Evolutionary conservation across 805 yeast genomes (phyloP).

Genomic region (Candida germanica): DNA sequence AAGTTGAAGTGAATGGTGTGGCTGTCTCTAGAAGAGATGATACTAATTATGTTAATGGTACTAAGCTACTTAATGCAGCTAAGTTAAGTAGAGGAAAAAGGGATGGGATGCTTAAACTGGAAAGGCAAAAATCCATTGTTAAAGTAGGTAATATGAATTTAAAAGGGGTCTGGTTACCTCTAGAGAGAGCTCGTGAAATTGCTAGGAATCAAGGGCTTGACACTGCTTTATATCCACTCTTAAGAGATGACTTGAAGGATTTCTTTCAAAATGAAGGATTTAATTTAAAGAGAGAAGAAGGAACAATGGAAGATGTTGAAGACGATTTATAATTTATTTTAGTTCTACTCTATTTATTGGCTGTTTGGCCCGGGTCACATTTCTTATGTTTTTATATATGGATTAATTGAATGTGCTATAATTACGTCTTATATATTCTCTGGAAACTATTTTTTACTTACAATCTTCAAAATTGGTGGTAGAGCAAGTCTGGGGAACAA

Average conservation of each 20-base stretch:
- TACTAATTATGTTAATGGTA: constrained; percentile 34
- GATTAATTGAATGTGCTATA: too few species aligned
- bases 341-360: too few species aligned
- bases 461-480: neutral
- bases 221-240: constrained; percentile 29
- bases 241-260: constrained; percentile 27
- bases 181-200: constrained; percentile 36
- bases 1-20: constrained; percentile 31
- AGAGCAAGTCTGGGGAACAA: constrained; percentile 20
- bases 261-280: constrained; percentile 26
- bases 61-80: constrained; percentile 36
- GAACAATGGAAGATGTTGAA: too few species aligned
- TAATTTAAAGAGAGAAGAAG: constrained; percentile 18
- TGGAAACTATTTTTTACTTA: neutral
- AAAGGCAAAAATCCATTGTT: constrained; percentile 27
- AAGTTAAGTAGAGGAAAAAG: constrained; percentile 41
- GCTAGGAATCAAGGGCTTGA: constrained; percentile 41
- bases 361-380: too few species aligned
- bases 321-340: too few species aligned
- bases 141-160: constrained; percentile 39
- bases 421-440: neutral
- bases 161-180: constrained; percentile 43
- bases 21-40: constrained; percentile 37
- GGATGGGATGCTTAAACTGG: constrained; percentile 38
- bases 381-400: too few species aligned